Percentiles rank a stretch among this genome's conserved stretches.
Conservation (phyloP, 139 green algal genomes). For the Tetraselmis striata region DNA sequence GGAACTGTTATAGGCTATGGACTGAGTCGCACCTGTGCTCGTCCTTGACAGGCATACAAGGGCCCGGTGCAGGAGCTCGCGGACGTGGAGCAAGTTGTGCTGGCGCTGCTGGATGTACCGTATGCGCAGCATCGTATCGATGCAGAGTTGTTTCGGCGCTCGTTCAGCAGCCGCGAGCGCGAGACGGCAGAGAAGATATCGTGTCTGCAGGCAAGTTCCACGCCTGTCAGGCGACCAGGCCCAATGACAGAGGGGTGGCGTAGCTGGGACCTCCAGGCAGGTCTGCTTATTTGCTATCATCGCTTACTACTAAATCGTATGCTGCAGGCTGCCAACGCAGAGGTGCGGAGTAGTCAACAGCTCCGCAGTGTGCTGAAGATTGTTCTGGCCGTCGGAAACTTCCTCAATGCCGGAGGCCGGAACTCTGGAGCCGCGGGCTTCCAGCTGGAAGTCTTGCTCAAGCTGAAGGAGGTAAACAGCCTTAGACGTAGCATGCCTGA, state of each 20-base stretch:
- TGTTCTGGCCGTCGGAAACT: slow-evolving; percentile 42
- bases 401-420: slow-evolving; percentile 42
- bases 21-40: too few relatives aligned
- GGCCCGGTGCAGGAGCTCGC: slow-evolving; percentile 11
- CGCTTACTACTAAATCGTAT: too few relatives aligned
- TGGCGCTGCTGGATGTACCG: slow-evolving; percentile 26
- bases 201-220: slow-evolving; percentile 15
- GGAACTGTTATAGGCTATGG: too few relatives aligned
- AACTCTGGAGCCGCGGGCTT: slow-evolving; percentile 33
- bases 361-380: slow-evolving; percentile 37
- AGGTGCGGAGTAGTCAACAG: slow-evolving; percentile 34
- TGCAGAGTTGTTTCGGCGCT: neutral
- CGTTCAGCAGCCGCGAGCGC: neutral
- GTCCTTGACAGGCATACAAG: slow-evolving; percentile 8
- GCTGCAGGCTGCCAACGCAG: slow-evolving; percentile 27
- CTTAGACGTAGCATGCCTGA: too few relatives aligned
- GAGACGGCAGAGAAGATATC: neutral
- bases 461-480: slow-evolving; percentile 50
- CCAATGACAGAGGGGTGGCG: too few relatives aligned
- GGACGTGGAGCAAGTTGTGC: slow-evolving; percentile 37
- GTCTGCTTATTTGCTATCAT: too few relatives aligned
- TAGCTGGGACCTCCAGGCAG: too few relatives aligned
- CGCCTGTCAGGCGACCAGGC: too few relatives aligned
- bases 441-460: slow-evolving; percentile 38
- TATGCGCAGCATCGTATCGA: neutral